These are phyloP conservation scores for Lipomyces sp. DNA, from an alignment of 805 yeast genomes.

Conservation along the genomic window DNA sequence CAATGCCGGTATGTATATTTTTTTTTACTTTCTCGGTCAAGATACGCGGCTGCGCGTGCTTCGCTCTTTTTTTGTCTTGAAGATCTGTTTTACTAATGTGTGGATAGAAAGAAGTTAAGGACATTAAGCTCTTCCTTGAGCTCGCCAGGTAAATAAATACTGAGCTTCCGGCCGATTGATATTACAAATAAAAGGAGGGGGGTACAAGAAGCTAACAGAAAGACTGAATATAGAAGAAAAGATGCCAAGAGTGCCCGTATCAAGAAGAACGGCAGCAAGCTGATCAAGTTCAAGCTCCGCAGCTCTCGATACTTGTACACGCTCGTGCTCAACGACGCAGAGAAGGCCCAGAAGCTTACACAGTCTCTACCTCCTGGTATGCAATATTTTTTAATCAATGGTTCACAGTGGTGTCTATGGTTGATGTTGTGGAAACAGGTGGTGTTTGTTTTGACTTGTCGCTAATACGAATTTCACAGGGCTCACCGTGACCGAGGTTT, in stretches of 20 bases:
- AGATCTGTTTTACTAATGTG: background rate
- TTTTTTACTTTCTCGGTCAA: background rate
- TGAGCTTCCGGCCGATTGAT: background rate
- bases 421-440: background rate
- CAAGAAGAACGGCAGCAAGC: conserved; percentile 90
- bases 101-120: conserved; percentile 73
- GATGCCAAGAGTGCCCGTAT: conserved; percentile 93
- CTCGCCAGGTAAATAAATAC: conserved; percentile 53
- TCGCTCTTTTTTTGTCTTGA: background rate
- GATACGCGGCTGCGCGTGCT: too few relatives aligned
- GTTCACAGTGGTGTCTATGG: background rate
- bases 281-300: conserved; percentile 99
- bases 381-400: conserved; percentile 5
- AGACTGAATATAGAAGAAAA: conserved; percentile 55
- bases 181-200: conserved; percentile 1
- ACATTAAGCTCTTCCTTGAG: conserved; percentile 96
- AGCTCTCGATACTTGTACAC: conserved; percentile 95
- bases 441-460: background rate
- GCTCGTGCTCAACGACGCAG: conserved; percentile 89
- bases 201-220: background rate
- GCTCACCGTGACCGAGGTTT: conserved; percentile 33
- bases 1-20: conserved; percentile 1
- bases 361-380: conserved; percentile 90
- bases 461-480: conserved; percentile 12
- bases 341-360: conserved; percentile 96